phyloP scores from a whole-genome alignment of 78 protist species.

The Dictyostelium intermedium region DNA sequence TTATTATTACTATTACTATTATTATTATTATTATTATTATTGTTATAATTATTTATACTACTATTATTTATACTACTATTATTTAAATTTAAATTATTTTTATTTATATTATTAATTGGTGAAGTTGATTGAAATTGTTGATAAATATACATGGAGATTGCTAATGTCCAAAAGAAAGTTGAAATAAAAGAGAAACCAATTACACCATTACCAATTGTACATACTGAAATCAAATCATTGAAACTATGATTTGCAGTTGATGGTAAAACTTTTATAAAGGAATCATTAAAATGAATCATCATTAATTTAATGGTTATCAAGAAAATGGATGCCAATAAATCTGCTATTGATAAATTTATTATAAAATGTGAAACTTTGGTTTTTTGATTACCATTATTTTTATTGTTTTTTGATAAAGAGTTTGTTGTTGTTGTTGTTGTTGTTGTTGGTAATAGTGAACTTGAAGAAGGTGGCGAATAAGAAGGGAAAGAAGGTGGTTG shows the following conservation, averaged over 20 bases:
- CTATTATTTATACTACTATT: background rate
- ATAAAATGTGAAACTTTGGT: constrained; percentile 9
- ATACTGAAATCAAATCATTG: background rate
- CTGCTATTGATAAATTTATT: constrained; percentile 1
- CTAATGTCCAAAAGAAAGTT: constrained; percentile 19
- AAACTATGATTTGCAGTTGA: background rate
- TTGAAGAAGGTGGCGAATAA: background rate
- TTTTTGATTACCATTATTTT: background rate
- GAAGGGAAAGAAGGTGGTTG: constrained; percentile 4
- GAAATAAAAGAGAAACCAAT: background rate
- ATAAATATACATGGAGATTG: background rate
- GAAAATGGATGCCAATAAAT: background rate
- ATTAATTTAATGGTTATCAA: background rate
- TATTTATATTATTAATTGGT: background rate
- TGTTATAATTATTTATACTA: background rate
- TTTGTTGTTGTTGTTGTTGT: background rate
- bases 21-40: background rate
- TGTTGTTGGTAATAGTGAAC: background rate
- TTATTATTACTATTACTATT: background rate
- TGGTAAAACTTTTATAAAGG: background rate
- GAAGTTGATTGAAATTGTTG: background rate
- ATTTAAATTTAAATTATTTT: background rate
- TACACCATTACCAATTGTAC: constrained; percentile 15
- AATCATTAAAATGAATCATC: background rate
- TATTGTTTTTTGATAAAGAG: background rate